A percentile compares a stretch with the other conserved stretches of the same genome.
Conservation (phyloP, 2,329 filamentous ascomycete species). For the Passalora sequoiae region DNA sequence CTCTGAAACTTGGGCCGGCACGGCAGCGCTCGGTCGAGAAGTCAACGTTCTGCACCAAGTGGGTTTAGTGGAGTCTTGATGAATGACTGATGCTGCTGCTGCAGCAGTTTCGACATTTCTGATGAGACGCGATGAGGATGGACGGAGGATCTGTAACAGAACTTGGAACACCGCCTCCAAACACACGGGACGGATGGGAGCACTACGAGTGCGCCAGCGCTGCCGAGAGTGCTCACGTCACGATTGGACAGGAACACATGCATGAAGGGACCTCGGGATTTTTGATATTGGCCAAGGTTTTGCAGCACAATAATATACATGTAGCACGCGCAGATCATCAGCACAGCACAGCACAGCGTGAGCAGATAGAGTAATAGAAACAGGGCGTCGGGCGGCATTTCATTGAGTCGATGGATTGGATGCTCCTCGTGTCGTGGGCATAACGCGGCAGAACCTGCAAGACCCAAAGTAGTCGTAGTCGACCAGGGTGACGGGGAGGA, state of each 20-base stretch:
- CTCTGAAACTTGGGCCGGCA: conserved; percentile 16
- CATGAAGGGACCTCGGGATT: not conserved
- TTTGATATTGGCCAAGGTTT: not conserved
- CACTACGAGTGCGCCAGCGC: not conserved
- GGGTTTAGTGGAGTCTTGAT: not conserved
- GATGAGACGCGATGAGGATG: not conserved
- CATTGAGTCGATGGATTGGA: not conserved
- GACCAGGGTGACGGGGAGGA: not conserved
- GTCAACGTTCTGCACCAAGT: not conserved
- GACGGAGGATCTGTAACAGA: not conserved
- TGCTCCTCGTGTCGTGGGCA: not conserved
- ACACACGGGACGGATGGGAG: not conserved
- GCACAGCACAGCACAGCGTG: too few relatives aligned
- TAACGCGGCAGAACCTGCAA: conserved; percentile 7
- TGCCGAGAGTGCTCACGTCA: not conserved
- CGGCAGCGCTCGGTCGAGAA: too few relatives aligned
- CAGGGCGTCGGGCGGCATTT: conserved; percentile 7
- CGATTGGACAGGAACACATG: not conserved
- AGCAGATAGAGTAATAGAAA: not conserved
- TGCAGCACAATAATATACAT: too few relatives aligned
- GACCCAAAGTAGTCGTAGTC: too few relatives aligned
- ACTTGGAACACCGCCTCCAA: not conserved
- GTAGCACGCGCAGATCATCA: too few relatives aligned
- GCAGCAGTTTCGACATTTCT: not conserved
- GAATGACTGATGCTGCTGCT: not conserved